Evolutionary conservation across 1,284 basidiomycete species (phyloP).

Genomic region (Puccinia triticina): DNA sequence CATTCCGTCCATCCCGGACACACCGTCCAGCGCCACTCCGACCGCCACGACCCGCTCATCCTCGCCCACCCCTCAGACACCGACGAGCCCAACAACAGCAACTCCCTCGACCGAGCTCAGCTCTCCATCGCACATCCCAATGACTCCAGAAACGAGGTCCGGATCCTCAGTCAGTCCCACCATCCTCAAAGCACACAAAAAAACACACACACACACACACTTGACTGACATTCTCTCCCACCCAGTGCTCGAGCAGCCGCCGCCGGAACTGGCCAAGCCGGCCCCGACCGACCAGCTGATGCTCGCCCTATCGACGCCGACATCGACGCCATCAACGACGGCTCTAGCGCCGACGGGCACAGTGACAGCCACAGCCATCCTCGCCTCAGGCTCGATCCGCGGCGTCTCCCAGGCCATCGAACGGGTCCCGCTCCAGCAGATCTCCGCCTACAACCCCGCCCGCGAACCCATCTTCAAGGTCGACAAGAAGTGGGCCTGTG

Average conservation of each 20-base stretch:
- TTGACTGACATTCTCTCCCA: background rate
- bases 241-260: background rate
- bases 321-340: too few species aligned
- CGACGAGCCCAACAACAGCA: too few species aligned
- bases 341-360: too few species aligned
- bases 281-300: background rate
- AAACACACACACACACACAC: background rate
- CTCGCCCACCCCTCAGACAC: background rate
- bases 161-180: too few species aligned
- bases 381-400: slow-evolving; percentile 40
- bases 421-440: slow-evolving; percentile 24
- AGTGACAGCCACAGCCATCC: slow-evolving; percentile 23
- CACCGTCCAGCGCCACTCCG: background rate
- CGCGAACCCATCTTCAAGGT: slow-evolving; percentile 37
- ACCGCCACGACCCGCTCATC: background rate
- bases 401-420: slow-evolving; percentile 32
- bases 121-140: too few species aligned
- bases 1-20: slow-evolving; percentile 51
- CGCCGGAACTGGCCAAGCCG: background rate
- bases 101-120: background rate
- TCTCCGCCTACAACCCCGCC: slow-evolving; percentile 31
- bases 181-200: too few species aligned
- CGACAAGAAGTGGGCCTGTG: slow-evolving; percentile 51
- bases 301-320: too few species aligned
- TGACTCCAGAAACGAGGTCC: too few species aligned